Percentiles rank a stretch among this genome's conserved stretches.
Evolutionary conservation across 2,329 filamentous ascomycete genomes (phyloP).

Genomic region (Ascochyta fabae): DNA sequence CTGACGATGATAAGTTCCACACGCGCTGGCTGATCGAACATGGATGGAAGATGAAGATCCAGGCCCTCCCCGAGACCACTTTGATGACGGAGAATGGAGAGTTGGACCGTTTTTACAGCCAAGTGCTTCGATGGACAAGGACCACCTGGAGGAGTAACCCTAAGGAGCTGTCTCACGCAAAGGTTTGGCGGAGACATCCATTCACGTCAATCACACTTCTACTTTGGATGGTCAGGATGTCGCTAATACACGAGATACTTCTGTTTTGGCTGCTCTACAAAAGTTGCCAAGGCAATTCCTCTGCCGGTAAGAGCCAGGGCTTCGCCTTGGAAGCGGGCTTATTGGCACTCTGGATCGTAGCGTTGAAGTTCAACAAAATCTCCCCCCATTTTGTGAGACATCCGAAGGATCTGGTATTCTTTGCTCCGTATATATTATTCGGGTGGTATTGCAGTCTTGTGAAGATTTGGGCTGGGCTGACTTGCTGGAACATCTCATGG

Average conservation of each 20-base stretch:
- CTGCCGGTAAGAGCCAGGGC: background rate
- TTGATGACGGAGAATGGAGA: slow-evolving; percentile 45
- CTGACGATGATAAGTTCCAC: slow-evolving; percentile 68
- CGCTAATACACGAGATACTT: background rate
- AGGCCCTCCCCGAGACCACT: slow-evolving; percentile 56
- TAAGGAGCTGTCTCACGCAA: background rate
- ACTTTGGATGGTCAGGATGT: background rate
- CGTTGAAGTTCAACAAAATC: slow-evolving; percentile 1
- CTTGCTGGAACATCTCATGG: background rate
- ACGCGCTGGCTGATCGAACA: slow-evolving; percentile 61
- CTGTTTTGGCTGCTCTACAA: background rate
- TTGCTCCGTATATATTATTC: background rate
- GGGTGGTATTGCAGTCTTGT: background rate
- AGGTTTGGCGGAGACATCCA: background rate
- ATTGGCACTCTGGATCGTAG: background rate
- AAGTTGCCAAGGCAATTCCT: background rate
- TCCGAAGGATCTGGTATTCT: background rate
- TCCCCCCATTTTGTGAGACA: background rate
- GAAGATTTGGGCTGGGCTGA: background rate
- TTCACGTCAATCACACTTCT: background rate
- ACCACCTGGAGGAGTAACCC: slow-evolving; percentile 1
- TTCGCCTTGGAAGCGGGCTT: background rate
- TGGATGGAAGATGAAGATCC: slow-evolving; percentile 51
- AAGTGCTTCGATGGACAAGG: background rate
- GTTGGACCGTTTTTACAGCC: background rate